Percentiles rank a stretch among this genome's conserved stretches.
phyloP scores from a whole-genome alignment of 768 basidiomycete species.

The Leccinum subgranulosum region DNA sequence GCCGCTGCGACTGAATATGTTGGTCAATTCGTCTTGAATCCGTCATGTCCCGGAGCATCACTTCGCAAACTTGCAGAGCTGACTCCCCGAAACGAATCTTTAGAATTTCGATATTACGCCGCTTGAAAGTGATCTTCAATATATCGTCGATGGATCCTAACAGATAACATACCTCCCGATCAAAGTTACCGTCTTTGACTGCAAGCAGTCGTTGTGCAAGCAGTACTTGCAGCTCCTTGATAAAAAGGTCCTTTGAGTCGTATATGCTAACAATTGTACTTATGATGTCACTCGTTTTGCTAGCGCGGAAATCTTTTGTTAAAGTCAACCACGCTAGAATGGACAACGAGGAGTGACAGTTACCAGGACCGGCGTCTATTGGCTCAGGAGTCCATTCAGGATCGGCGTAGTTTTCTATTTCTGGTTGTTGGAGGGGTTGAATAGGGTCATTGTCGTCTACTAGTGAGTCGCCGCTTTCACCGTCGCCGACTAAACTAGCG shows the following conservation, averaged over 20 bases:
- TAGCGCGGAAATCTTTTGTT: slow-evolving; percentile 78
- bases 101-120: slow-evolving; percentile 88
- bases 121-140: slow-evolving; percentile 41
- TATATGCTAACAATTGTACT: slow-evolving; percentile 97
- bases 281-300: slow-evolving; percentile 89
- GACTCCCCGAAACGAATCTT: slow-evolving; percentile 96
- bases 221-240: slow-evolving; percentile 91
- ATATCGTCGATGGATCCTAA: background rate
- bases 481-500: slow-evolving; percentile 83
- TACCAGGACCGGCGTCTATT: slow-evolving; percentile 93
- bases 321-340: background rate
- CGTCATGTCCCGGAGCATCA: slow-evolving; percentile 97
- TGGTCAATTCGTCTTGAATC: slow-evolving; percentile 89
- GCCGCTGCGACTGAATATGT: slow-evolving; percentile 74
- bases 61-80: slow-evolving; percentile 92
- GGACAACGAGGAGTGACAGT: slow-evolving; percentile 11
- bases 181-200: slow-evolving; percentile 75
- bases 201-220: slow-evolving; percentile 84
- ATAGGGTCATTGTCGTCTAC: slow-evolving; percentile 83
- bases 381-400: slow-evolving; percentile 96
- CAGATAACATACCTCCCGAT: slow-evolving; percentile 48
- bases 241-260: slow-evolving; percentile 93
- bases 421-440: slow-evolving; percentile 67
- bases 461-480: slow-evolving; percentile 74
- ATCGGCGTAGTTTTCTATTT: slow-evolving; percentile 86